A percentile compares a stretch with the other conserved stretches of the same genome.
phyloP scores from a whole-genome alignment of 371 early-diverging fungal species.

The Capniomyces stellatus region DNA sequence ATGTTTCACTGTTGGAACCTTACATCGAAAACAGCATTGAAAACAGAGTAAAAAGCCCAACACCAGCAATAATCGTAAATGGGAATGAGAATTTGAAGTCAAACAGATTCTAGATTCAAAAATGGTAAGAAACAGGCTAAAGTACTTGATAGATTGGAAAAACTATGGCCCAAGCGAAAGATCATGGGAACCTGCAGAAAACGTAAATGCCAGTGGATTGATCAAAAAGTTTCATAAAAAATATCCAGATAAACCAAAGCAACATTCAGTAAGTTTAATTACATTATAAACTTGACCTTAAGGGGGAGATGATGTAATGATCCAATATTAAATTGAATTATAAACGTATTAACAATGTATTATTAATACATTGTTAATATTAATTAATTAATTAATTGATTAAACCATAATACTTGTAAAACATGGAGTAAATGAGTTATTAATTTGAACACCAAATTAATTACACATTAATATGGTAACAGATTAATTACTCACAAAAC shows the following conservation, averaged over 20 bases:
- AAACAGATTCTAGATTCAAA: slow-evolving; percentile 1
- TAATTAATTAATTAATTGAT: too few relatives aligned
- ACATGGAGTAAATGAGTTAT: too few relatives aligned
- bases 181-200: not conserved
- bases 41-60: not conserved
- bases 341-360: too few relatives aligned
- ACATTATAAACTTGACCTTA: too few relatives aligned
- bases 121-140: not conserved
- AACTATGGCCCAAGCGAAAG: not conserved
- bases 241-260: slow-evolving; percentile 2
- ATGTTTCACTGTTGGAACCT: not conserved
- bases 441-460: too few relatives aligned
- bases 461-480: too few relatives aligned
- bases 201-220: not conserved
- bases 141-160: not conserved
- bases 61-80: not conserved
- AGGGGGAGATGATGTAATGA: too few relatives aligned
- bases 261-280: too few relatives aligned
- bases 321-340: too few relatives aligned
- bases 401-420: too few relatives aligned
- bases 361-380: too few relatives aligned
- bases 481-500: too few relatives aligned
- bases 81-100: not conserved
- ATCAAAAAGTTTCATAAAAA: slow-evolving; percentile 2
- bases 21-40: not conserved